phyloP scores from a whole-genome alignment of 2,329 filamentous ascomycete genomes.

The Monosporascus sp. region DNA sequence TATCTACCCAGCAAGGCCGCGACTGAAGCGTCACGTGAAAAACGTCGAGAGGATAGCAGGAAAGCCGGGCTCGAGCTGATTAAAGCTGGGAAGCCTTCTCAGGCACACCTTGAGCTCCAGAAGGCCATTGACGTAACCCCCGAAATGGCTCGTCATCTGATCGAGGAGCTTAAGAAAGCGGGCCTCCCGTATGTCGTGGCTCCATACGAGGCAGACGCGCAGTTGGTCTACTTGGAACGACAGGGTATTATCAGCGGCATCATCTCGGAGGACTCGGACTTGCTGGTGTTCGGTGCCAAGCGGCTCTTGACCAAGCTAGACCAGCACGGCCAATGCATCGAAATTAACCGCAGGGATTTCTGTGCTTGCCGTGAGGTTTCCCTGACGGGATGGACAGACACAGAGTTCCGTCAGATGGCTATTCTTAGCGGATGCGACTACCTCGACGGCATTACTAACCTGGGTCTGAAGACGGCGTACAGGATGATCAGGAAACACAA shows the following conservation, averaged over 20 bases:
- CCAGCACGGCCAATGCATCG: constrained; percentile 86
- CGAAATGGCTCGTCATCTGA: constrained; percentile 86
- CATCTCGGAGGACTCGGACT: constrained; percentile 91
- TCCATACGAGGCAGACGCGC: constrained; percentile 96
- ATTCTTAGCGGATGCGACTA: constrained; percentile 97
- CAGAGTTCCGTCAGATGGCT: constrained; percentile 89
- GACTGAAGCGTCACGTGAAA: constrained; percentile 75
- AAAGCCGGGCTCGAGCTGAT: constrained; percentile 72
- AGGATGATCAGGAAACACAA: constrained; percentile 87
- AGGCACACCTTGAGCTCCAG: constrained; percentile 82
- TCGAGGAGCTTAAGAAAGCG: constrained; percentile 81
- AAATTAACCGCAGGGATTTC: constrained; percentile 86
- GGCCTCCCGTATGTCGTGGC: constrained; percentile 85
- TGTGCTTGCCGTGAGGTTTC: constrained; percentile 83
- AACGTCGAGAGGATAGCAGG: constrained; percentile 71
- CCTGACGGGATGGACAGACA: constrained; percentile 85
- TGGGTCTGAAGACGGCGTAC: constrained; percentile 92
- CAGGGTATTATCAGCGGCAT: constrained; percentile 82
- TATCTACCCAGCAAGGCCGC: constrained; percentile 87
- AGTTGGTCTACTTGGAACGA: constrained; percentile 88
- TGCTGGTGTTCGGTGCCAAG: constrained; percentile 91
- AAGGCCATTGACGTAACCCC: constrained; percentile 95
- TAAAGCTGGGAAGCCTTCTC: constrained; percentile 71
- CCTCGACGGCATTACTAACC: constrained; percentile 73
- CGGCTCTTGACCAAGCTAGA: constrained; percentile 89